Evolutionary conservation across 106 monocot genomes (phyloP).

Genomic region (Phalaenopsis aphrodite): DNA sequence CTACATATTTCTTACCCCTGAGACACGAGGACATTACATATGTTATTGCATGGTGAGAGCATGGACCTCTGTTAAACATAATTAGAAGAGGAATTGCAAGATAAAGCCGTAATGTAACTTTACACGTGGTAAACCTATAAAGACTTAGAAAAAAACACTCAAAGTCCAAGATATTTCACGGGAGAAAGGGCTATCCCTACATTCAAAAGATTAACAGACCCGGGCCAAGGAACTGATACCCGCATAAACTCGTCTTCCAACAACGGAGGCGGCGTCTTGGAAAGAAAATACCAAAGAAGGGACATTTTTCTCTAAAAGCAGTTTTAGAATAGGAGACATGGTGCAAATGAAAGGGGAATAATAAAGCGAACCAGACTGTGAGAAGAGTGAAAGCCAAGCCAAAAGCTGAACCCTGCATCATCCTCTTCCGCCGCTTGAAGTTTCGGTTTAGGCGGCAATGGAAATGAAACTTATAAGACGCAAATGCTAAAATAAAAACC

Average conservation of each 20-base stretch:
- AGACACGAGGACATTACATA: not conserved
- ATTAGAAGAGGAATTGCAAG: not conserved
- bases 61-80: not conserved
- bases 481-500: not conserved
- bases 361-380: not conserved
- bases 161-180: not conserved
- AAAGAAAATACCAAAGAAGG: not conserved
- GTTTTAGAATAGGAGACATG: not conserved
- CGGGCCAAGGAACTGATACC: not conserved
- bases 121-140: not conserved
- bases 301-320: not conserved
- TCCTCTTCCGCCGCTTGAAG: not conserved
- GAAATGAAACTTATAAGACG: not conserved
- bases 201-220: not conserved
- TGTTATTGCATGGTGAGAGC: not conserved
- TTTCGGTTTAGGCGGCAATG: not conserved
- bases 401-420: not conserved
- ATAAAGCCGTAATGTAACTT: not conserved
- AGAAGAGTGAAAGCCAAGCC: not conserved
- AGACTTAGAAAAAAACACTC: not conserved
- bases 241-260: not conserved
- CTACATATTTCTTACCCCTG: not conserved
- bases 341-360: not conserved
- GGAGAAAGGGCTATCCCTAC: not conserved
- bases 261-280: not conserved